Base-by-base conservation (phyloP, 2,329 filamentous ascomycete genomes). In the Fusarium robinianum region DNA sequence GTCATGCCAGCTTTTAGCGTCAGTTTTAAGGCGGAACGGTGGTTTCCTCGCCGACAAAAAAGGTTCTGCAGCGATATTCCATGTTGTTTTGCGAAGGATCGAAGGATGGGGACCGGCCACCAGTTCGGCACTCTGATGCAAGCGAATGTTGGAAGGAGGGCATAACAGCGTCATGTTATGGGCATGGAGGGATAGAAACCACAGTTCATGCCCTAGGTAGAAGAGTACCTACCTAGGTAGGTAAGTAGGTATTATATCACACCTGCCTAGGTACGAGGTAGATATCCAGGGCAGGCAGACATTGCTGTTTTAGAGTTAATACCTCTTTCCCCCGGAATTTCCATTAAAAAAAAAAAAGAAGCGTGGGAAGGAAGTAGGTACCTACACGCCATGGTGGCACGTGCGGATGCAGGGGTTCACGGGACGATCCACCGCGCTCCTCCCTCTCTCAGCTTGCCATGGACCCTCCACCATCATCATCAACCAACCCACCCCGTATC, bases 371-470 rank as follows among this genome's bases (percentile, higher is more conserved):
- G n/a, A n/a, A n/a, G n/a, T n/a, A n/a, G n/a, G n/a, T n/a, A n/a
- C n/a, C n/a, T 38, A 46, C 46, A 50, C 33, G 41, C 46, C 41
- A 52, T 46, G 30, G 29, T 57, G 58, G 58, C 58, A 57, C 58
- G 58, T 61, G 58, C 58, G 30, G 50, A 47, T 49, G 50, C 58
- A 61, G 52, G 58, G 58, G 58, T 48, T 46, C 37, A 41, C 40
- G 41, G 41, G 41, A 41, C 32, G 41, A 46, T 31, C 50, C 46
- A 50, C 42, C 31, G 25, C 23, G 14, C 14, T 18, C 35, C 27
- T 24, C 16, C 36, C 39, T 39, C 41, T 40, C 44, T 34, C 30
- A 39, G 41, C 41, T 39, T 38, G 42, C 41, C 41, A 41, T 43
- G 39, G 45, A 50, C 40, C 25, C 40, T 31, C 38, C 29, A 41